These are phyloP conservation scores for Suillus americanus DNA, from an alignment of 768 basidiomycete species.

Conservation along the genomic window DNA sequence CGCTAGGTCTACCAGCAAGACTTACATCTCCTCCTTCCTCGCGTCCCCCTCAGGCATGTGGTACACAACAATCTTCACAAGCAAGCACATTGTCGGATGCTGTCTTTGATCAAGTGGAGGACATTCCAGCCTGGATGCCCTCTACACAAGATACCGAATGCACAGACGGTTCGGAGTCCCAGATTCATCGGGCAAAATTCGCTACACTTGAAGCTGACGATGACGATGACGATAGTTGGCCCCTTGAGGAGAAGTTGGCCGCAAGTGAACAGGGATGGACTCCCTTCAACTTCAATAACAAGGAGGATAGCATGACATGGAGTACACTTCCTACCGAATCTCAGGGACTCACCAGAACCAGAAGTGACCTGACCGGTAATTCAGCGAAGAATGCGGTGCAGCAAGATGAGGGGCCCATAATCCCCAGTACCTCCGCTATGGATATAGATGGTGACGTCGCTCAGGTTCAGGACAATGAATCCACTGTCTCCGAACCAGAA, in stretches of 20 bases:
- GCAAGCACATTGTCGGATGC: slow-evolving; percentile 51
- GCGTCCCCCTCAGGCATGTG: slow-evolving; percentile 20
- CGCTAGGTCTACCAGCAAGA: slow-evolving; percentile 43
- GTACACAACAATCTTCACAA: slow-evolving; percentile 50
- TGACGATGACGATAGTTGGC: slow-evolving; percentile 76
- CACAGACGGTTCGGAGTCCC: slow-evolving; percentile 37
- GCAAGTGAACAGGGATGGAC: slow-evolving; percentile 59
- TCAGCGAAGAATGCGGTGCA: slow-evolving; percentile 12
- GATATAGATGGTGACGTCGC: slow-evolving; percentile 16
- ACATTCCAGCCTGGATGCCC: slow-evolving; percentile 53
- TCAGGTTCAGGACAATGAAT: slow-evolving; percentile 13
- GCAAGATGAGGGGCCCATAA: background rate
- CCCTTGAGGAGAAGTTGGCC: slow-evolving; percentile 62
- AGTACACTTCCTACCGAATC: slow-evolving; percentile 65
- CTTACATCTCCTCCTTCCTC: slow-evolving; percentile 26
- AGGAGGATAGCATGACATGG: slow-evolving; percentile 77
- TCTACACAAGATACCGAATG: slow-evolving; percentile 61
- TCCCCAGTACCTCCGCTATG: slow-evolving; percentile 8
- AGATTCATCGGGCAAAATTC: slow-evolving; percentile 23
- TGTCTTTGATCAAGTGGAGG: slow-evolving; percentile 49
- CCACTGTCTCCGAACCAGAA: slow-evolving; percentile 34
- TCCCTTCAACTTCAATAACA: slow-evolving; percentile 46
- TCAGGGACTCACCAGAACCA: slow-evolving; percentile 35
- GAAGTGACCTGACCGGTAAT: slow-evolving; percentile 11
- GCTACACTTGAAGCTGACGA: slow-evolving; percentile 36